Evolutionary conservation across 2,329 filamentous ascomycete species (phyloP).

Genomic region (Sclerotinia borealis): DNA sequence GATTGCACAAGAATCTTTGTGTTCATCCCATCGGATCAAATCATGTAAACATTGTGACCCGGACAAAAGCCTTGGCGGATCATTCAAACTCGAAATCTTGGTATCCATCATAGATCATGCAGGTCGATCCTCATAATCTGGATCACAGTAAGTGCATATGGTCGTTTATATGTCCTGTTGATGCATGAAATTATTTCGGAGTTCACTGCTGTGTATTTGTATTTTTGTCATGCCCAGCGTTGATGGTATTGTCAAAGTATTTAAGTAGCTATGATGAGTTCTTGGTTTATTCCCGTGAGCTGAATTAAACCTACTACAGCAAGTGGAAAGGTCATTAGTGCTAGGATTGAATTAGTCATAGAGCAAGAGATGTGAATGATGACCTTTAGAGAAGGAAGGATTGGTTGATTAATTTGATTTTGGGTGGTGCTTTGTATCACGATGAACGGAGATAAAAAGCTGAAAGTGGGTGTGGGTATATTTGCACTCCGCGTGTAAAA

Average conservation of each 20-base stretch:
- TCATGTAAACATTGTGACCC: conserved; percentile 56
- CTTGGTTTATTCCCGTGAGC: background rate
- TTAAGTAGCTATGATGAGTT: background rate
- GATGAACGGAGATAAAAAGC: background rate
- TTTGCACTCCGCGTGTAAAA: background rate
- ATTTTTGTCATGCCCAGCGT: background rate
- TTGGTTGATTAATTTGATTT: background rate
- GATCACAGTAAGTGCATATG: background rate
- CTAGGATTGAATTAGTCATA: conserved; percentile 2
- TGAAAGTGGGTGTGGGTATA: conserved; percentile 4
- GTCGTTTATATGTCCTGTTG: background rate
- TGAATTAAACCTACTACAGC: background rate
- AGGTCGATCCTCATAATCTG: conserved; percentile 15
- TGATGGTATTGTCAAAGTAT: background rate
- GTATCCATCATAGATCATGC: conserved; percentile 21
- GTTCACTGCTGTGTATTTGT: background rate
- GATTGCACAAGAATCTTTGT: conserved; percentile 46
- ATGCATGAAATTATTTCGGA: background rate
- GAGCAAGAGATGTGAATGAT: background rate
- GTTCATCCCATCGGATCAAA: conserved; percentile 46
- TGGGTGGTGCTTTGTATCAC: background rate
- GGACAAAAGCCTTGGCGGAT: conserved; percentile 42
- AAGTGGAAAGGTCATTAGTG: background rate
- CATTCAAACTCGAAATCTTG: conserved; percentile 51
- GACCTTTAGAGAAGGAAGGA: conserved; percentile 1